Evolutionary conservation across 1,284 basidiomycete genomes (phyloP).

Genomic region (Cryptococcus depauperatus): DNA sequence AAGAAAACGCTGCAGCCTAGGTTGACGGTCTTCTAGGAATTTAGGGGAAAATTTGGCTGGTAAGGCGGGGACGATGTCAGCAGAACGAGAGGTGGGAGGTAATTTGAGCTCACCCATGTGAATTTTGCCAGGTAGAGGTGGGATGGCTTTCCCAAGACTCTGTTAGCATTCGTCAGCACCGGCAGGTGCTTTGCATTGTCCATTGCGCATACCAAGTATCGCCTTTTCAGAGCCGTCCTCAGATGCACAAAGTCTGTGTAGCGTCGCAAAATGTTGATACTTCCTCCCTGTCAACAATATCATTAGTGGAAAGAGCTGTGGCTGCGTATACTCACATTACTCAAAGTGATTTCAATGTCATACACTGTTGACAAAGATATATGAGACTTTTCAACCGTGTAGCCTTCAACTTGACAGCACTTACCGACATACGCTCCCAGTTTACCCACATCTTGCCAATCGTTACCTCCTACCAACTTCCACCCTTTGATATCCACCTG

Average conservation of each 20-base stretch:
- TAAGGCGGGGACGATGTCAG: neutral
- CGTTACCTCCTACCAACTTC: slow-evolving; percentile 36
- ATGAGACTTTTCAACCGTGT: neutral
- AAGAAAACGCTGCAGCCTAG: slow-evolving; percentile 36
- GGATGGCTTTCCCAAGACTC: slow-evolving; percentile 30
- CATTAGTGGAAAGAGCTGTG: neutral
- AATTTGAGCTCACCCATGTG: slow-evolving; percentile 31
- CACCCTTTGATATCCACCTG: slow-evolving; percentile 34
- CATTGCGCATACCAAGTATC: slow-evolving; percentile 26
- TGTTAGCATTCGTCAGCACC: slow-evolving; percentile 4
- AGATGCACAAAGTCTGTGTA: slow-evolving; percentile 40
- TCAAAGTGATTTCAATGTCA: slow-evolving; percentile 34
- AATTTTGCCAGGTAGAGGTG: slow-evolving; percentile 35
- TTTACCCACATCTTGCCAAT: slow-evolving; percentile 27
- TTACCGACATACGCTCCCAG: slow-evolving; percentile 42
- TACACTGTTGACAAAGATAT: slow-evolving; percentile 23
- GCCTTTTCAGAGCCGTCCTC: slow-evolving; percentile 16
- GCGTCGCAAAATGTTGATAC: slow-evolving; percentile 28
- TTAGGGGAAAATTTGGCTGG: slow-evolving; percentile 36
- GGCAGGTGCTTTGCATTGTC: neutral
- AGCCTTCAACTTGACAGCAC: slow-evolving; percentile 5
- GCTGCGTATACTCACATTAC: slow-evolving; percentile 12
- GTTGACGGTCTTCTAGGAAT: slow-evolving; percentile 35
- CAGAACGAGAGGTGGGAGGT: neutral
- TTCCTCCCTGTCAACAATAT: slow-evolving; percentile 17